Percentiles rank a stretch among this genome's conserved stretches.
Evolutionary conservation across 1,284 basidiomycete genomes (phyloP).

Genomic region (Farysia itapuensis): DNA sequence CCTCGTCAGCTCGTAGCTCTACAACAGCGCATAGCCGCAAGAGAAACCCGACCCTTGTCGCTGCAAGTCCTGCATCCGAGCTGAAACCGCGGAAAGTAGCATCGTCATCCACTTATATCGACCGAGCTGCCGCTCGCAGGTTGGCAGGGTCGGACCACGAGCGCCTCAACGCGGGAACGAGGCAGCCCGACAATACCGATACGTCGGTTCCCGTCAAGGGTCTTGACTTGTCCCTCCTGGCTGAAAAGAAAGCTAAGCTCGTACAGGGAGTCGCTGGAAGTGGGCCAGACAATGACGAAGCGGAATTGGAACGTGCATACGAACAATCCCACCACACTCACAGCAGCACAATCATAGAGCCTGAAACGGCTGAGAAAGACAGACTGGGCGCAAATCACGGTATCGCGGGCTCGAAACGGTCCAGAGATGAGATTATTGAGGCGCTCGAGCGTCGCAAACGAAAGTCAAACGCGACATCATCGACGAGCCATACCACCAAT

Average conservation of each 20-base stretch:
- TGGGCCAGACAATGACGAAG: constrained; percentile 61
- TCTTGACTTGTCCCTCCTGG: constrained; percentile 81
- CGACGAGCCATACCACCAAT: constrained; percentile 64
- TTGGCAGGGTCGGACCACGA: constrained; percentile 12
- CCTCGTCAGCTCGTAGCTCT: too few species aligned
- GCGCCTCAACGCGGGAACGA: constrained; percentile 69
- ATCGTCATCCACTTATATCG: too few species aligned
- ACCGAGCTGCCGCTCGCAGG: constrained; percentile 33
- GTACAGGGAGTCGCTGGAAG: constrained; percentile 59
- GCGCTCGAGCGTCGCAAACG: constrained; percentile 68
- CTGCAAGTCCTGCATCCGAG: too few species aligned
- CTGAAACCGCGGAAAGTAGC: too few species aligned
- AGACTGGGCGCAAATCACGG: too few species aligned
- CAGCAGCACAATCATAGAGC: constrained; percentile 9
- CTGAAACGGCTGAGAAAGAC: too few species aligned
- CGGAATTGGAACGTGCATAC: constrained; percentile 75
- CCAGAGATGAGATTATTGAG: constrained; percentile 71
- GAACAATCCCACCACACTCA: constrained; percentile 7
- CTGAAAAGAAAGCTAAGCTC: constrained; percentile 73
- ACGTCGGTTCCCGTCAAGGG: constrained; percentile 86
- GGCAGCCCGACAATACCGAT: constrained; percentile 77
- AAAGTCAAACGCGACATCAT: constrained; percentile 41
- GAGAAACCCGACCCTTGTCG: too few species aligned
- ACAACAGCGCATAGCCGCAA: too few species aligned
- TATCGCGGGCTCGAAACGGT: constrained; percentile 1